Evolutionary conservation across 2,329 filamentous ascomycete species (phyloP).

Genomic region (Tolypocladium amazonense): DNA sequence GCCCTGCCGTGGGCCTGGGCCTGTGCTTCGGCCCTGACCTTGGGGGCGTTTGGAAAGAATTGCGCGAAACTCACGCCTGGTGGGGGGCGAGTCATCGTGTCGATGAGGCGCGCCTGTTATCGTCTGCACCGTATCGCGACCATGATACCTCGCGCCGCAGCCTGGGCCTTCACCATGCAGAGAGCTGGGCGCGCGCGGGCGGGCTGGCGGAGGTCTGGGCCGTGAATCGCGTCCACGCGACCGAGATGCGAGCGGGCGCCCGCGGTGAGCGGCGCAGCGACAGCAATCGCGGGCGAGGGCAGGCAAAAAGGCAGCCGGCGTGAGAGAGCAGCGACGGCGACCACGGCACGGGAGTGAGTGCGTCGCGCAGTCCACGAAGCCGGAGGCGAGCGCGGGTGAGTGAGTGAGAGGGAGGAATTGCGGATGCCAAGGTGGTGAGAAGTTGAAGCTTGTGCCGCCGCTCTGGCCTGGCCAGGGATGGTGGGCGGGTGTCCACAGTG

Average conservation of each 20-base stretch:
- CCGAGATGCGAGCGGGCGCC: constrained; percentile 8
- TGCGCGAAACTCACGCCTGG: constrained; percentile 69
- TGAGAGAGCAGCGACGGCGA: constrained; percentile 6
- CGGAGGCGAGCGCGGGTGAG: not conserved
- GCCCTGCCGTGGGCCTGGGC: constrained; percentile 18
- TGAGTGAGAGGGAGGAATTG: constrained; percentile 7
- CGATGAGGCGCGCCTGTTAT: constrained; percentile 35
- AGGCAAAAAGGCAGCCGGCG: not conserved
- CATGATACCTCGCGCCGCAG: constrained; percentile 40
- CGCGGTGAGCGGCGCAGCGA: not conserved
- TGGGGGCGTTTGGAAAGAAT: constrained; percentile 74
- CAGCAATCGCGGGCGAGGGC: not conserved
- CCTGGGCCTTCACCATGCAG: constrained; percentile 10
- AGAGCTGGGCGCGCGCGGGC: constrained; percentile 7
- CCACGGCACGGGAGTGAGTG: constrained; percentile 5
- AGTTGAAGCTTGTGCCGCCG: constrained; percentile 13
- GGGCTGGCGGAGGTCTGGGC: constrained; percentile 3
- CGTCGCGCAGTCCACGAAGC: constrained; percentile 9
- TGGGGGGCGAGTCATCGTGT: constrained; percentile 69
- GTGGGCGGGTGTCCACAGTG: not conserved
- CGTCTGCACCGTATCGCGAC: constrained; percentile 40
- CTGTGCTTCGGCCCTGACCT: constrained; percentile 36
- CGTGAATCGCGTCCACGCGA: constrained; percentile 28
- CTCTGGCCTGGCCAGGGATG: not conserved
- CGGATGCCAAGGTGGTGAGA: constrained; percentile 10